Evolutionary conservation across 345 rosid species (phyloP).

Genomic region (Cardamine chenopodiifolia): DNA sequence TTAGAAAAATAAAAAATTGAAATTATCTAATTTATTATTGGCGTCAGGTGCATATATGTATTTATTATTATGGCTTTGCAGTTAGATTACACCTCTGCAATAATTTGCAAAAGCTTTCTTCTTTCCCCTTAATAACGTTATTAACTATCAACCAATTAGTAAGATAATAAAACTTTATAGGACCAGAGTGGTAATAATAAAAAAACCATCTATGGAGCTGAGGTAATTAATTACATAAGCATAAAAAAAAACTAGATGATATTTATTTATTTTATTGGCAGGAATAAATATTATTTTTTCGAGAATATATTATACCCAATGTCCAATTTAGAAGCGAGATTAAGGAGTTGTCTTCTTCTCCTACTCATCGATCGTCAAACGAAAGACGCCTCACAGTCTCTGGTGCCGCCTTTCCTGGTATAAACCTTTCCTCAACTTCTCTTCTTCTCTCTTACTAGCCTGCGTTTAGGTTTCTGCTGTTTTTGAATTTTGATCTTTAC

Average conservation of each 20-base stretch:
- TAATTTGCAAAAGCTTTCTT: neutral
- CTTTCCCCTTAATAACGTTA: neutral
- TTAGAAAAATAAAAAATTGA: neutral
- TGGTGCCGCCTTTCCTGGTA: constrained; percentile 20
- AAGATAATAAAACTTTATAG: neutral
- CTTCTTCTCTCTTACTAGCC: constrained; percentile 3
- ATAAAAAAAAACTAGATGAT: neutral
- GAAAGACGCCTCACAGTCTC: constrained; percentile 25
- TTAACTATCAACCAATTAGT: neutral
- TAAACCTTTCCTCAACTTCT: neutral
- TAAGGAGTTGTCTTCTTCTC: constrained; percentile 36
- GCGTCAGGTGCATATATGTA: constrained; percentile 20
- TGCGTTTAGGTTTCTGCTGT: neutral
- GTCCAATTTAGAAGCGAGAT: constrained; percentile 35
- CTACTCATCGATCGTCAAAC: constrained; percentile 45
- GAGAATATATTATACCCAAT: neutral
- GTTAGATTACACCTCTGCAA: constrained; percentile 31
- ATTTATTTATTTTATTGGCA: neutral
- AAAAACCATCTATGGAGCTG: neutral
- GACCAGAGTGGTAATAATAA: constrained; percentile 1
- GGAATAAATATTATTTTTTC: neutral
- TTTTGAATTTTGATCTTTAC: neutral
- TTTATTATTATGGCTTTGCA: constrained; percentile 30
- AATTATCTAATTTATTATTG: constrained; percentile 10
- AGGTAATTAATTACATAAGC: neutral